phyloP scores from a whole-genome alignment of 139 green algal species.

The Yamagishiella unicocca region DNA sequence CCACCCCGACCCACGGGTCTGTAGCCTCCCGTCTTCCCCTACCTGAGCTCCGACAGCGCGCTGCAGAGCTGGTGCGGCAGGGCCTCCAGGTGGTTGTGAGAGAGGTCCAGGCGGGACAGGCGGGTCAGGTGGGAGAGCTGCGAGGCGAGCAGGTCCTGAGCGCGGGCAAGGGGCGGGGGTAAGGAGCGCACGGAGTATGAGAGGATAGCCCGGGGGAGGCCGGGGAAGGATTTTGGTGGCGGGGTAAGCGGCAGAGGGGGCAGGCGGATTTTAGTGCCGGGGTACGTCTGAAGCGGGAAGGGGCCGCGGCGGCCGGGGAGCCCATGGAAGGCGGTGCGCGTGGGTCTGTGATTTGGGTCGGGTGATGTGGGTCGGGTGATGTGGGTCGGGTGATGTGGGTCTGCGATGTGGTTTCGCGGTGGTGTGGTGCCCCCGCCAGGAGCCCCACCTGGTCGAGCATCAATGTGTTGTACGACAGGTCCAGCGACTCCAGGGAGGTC shows the following conservation, averaged over 20 bases:
- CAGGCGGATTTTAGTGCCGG: background rate
- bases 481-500: background rate
- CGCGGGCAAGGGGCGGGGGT: background rate
- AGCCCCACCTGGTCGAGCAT: background rate
- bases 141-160: background rate
- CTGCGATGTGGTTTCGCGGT: no score
- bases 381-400: no score
- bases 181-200: background rate
- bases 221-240: background rate
- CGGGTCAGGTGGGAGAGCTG: conserved; percentile 8
- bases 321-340: background rate
- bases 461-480: background rate
- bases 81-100: background rate
- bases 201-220: background rate
- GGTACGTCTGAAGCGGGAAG: background rate
- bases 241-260: background rate
- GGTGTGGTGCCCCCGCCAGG: no score
- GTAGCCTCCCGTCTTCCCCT: background rate
- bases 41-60: conserved; percentile 14
- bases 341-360: no score
- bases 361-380: no score
- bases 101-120: background rate
- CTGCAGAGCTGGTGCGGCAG: background rate
- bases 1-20: no score
- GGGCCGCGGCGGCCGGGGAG: background rate